Evolutionary conservation across 768 basidiomycete genomes (phyloP), one percentile per base, ranked within the genome.

Genomic region (Mycena amicta): DNA sequence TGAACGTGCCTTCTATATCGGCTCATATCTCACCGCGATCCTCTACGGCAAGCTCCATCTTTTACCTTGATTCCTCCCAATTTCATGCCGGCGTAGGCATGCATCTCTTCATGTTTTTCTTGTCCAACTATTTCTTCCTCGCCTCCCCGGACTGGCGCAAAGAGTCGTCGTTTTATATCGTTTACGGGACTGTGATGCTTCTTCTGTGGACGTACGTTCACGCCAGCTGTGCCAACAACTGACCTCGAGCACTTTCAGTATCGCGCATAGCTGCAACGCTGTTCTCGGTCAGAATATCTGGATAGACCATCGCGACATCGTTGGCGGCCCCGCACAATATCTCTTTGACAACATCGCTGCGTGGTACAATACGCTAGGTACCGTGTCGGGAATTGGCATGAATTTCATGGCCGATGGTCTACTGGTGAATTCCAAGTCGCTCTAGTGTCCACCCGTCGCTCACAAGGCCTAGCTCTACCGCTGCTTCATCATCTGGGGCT

Each of bases 391-490:
- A 4, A 57, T 63, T 23, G 22, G 66, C 15, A 56, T 78, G 62
- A 75, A 75, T 52, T 63, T 76, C 8, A 66, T 76, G 63, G 70
- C 68, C 20, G 73, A 76, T 41, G 76, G 59, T 0, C 56, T 77
- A 40, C 63, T 78, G 66, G 77, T 78, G 52, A 51, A 68, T 58
- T 22, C 26, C 22, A 18, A 16, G 8, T 20, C n/a, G n/a, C n/a
- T n/a, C n/a, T n/a, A n/a, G n/a, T n/a, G n/a, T n/a, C n/a, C n/a
- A n/a, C n/a, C n/a, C n/a, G n/a, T n/a, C n/a, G n/a, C n/a, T n/a
- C n/a, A n/a, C n/a, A n/a, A n/a, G n/a, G n/a, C n/a, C n/a, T 27
- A 80, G 78, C 67, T 80, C 29, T 71, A 75, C 53, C 75, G 76
- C n/a, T 75, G 73, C 56, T 73, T 59, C 31, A 63, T 74, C 27